phyloP scores from a whole-genome alignment of 169 alveolate species.

The Eimeria sp. region DNA sequence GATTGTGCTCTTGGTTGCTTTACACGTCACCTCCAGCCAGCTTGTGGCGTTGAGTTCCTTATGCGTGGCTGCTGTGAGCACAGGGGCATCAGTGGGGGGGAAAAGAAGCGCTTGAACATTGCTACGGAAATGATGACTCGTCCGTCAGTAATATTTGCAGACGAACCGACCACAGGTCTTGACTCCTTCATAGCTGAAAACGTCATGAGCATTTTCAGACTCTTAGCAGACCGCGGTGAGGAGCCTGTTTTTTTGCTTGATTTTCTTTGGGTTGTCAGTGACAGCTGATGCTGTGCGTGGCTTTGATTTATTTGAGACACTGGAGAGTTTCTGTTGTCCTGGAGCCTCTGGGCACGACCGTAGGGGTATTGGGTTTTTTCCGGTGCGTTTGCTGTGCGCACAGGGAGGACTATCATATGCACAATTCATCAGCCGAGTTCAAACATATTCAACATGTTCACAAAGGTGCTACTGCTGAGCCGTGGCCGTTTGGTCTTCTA shows the following conservation, averaged over 20 bases:
- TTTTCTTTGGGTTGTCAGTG: background rate
- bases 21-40: background rate
- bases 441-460: constrained; percentile 70
- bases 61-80: background rate
- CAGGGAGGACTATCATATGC: constrained; percentile 84
- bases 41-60: background rate
- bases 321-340: background rate
- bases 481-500: constrained; percentile 83
- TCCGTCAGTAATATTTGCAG: constrained; percentile 90
- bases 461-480: constrained; percentile 83
- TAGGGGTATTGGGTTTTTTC: background rate
- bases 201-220: constrained; percentile 68
- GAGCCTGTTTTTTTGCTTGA: background rate
- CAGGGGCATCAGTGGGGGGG: constrained; percentile 94
- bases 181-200: constrained; percentile 83
- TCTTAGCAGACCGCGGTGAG: constrained; percentile 82
- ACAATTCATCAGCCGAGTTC: constrained; percentile 87
- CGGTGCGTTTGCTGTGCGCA: constrained; percentile 1
- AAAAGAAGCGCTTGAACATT: constrained; percentile 88
- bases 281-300: background rate
- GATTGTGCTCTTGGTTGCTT: background rate
- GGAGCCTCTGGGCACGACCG: background rate
- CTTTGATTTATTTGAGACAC: background rate
- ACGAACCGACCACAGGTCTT: constrained; percentile 92
- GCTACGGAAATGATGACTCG: constrained; percentile 90